phyloP scores from a whole-genome alignment of 306 rosid genomes.

The Vachellia pachyceras region DNA sequence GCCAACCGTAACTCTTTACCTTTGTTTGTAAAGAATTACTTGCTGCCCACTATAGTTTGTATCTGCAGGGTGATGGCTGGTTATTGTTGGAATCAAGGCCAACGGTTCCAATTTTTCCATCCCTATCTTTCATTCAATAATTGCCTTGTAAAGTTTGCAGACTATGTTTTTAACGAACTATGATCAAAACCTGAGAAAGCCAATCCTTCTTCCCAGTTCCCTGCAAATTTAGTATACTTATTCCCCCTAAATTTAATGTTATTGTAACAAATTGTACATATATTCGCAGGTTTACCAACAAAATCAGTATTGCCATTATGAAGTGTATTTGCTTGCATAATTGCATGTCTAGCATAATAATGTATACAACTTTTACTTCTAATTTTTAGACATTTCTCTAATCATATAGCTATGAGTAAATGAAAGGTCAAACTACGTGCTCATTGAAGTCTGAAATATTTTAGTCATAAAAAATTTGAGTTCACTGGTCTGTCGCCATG shows the following conservation, averaged over 20 bases:
- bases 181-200: not conserved
- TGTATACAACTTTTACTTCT: not conserved
- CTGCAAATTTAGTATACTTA: not conserved
- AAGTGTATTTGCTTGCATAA: not conserved
- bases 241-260: not conserved
- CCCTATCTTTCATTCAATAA: not conserved
- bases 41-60: not conserved
- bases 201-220: not conserved
- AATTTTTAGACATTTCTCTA: not conserved
- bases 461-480: not conserved
- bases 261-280: not conserved
- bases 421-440: not conserved
- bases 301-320: not conserved
- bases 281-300: not conserved
- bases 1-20: not conserved
- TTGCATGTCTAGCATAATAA: not conserved
- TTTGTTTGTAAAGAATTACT: not conserved
- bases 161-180: not conserved
- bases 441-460: not conserved
- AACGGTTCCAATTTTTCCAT: not conserved
- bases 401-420: not conserved
- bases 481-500: not conserved
- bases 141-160: conserved; percentile 1
- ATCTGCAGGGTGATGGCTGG: not conserved
- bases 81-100: not conserved